Base-by-base conservation (phyloP, 2,329 filamentous ascomycete genomes). In the Trichoderma gracile region DNA sequence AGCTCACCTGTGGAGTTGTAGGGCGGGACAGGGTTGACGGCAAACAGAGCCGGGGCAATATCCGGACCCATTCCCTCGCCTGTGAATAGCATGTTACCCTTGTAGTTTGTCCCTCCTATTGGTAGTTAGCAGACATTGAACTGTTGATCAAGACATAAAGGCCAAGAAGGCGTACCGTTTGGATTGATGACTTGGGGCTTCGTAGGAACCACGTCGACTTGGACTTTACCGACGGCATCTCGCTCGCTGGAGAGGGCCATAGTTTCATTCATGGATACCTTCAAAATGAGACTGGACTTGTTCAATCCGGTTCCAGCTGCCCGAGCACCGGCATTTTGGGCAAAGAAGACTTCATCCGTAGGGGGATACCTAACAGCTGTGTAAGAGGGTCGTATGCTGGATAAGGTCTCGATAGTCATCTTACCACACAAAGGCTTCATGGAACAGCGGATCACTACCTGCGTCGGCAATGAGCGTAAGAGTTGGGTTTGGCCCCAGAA, bases 391-490 rank as follows among this genome's bases (percentile, higher is more conserved):
- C 15, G 10, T 23, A 12, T 12, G 12, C 5, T 25, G 14, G 25
- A 17, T 9, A 6, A 43, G 4, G 45, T 25, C 5, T 55, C 21
- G 10, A 23, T 30, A 42, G 30, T 2, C n/a, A 43, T n/a, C 55
- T 5, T 47, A 81, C 79, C 80, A 84, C 0, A 82, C 78, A 6
- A 82, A 79, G 10, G 82, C 82, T 68, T 84, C 82, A 62, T 84
- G 82, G 55, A 81, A 84, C 5, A 82, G 63, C 0, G 80, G 80
- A 57, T 82, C 74, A 0, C 71, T 72, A 0, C 73, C 77, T 1
- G 78, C 73, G 19, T 77, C 72, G 12, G 79, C 81, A 17, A 83
- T 78, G 27, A 82, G 73, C 2, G 81, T 81, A 67, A 85, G 71
- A 0, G 79, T 79, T 1, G 82, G 81, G 40, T 79, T 75, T 0